Evolutionary conservation across 1,139 yeast species (phyloP).

Genomic region (Yamadazyma atlantica): DNA sequence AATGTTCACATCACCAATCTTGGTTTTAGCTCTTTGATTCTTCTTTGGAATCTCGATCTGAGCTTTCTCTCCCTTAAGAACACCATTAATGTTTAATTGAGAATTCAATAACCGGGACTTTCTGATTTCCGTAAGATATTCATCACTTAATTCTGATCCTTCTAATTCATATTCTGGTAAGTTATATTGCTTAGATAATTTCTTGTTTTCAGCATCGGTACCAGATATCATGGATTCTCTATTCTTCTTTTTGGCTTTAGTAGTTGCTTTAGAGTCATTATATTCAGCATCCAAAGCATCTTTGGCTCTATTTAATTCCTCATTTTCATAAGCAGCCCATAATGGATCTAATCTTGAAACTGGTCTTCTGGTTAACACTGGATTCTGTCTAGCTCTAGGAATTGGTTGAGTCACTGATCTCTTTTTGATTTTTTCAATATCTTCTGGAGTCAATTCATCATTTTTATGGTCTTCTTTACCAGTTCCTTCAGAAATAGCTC

Average conservation of each 20-base stretch:
- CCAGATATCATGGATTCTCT: constrained; percentile 44
- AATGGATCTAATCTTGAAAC: constrained; percentile 70
- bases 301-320: constrained; percentile 47
- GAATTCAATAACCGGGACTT: constrained; percentile 46
- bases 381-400: constrained; percentile 40
- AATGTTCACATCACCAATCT: constrained; percentile 60
- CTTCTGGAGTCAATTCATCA: constrained; percentile 40
- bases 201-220: constrained; percentile 18
- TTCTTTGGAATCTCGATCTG: constrained; percentile 18
- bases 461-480: constrained; percentile 15
- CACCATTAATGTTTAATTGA: constrained; percentile 36
- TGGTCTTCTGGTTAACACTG: constrained; percentile 55
- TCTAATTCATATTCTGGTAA: constrained; percentile 42
- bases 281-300: constrained; percentile 43
- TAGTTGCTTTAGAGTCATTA: constrained; percentile 18
- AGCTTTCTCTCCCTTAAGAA: constrained; percentile 23
- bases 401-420: constrained; percentile 50
- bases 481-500: constrained; percentile 42
- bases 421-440: constrained; percentile 42
- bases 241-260: constrained; percentile 22
- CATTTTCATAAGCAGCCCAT: constrained; percentile 49
- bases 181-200: constrained; percentile 22
- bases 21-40: constrained; percentile 27
- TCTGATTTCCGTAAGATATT: constrained; percentile 44
- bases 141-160: constrained; percentile 42